These are phyloP conservation scores for Ogataea salicorniae DNA, from an alignment of 805 yeast species.

Conservation along the genomic window DNA sequence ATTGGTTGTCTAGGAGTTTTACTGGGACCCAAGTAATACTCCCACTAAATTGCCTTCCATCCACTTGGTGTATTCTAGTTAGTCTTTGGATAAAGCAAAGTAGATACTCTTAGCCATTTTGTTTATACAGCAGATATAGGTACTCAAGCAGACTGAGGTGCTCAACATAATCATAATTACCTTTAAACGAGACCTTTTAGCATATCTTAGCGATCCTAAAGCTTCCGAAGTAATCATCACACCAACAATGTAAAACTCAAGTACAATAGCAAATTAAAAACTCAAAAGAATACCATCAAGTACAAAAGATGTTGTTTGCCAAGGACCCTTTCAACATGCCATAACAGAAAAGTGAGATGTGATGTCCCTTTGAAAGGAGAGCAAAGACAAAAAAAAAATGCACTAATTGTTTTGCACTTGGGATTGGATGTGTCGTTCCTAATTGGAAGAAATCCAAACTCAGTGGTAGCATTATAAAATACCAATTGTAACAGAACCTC, in stretches of 20 bases:
- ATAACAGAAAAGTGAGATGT: slow-evolving; percentile 70
- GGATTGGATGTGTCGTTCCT: background rate
- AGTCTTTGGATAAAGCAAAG: no score
- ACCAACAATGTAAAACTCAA: background rate
- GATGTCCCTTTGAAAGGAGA: slow-evolving; percentile 27
- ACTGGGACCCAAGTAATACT: no score
- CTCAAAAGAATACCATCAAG: background rate
- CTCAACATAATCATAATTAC: no score
- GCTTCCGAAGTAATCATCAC: no score
- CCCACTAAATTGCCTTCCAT: no score
- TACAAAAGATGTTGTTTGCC: slow-evolving; percentile 52
- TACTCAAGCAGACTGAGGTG: no score
- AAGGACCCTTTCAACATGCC: slow-evolving; percentile 65
- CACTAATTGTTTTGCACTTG: background rate
- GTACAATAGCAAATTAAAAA: background rate
- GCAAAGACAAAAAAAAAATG: background rate
- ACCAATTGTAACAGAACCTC: background rate
- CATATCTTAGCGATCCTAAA: no score
- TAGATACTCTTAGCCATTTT: no score
- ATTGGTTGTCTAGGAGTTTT: no score
- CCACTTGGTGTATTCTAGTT: no score
- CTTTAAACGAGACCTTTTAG: no score
- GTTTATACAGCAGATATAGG: no score
- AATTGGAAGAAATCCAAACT: background rate
- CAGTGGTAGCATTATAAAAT: background rate